Evolutionary conservation across 805 yeast genomes (phyloP).

Genomic region (Candida taoyuanica): DNA sequence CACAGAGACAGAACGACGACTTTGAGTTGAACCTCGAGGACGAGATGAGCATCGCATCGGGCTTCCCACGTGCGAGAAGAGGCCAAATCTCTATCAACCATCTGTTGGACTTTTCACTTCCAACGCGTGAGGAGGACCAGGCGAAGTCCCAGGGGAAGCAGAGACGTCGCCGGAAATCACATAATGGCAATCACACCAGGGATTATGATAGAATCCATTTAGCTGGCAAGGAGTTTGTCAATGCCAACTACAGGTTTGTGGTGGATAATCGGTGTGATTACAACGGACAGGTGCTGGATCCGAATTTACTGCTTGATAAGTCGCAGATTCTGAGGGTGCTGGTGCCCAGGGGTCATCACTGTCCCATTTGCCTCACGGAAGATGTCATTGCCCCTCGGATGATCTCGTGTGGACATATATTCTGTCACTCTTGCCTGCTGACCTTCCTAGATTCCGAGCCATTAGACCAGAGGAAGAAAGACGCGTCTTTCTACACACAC

Average conservation of each 20-base stretch:
- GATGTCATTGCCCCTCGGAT: conserved; percentile 89
- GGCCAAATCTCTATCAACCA: conserved; percentile 57
- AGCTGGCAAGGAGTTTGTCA: conserved; percentile 65
- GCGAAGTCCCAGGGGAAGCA: not conserved
- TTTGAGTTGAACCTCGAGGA: conserved; percentile 32
- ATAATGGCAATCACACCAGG: no score
- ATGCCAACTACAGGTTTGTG: conserved; percentile 79
- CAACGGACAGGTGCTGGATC: conserved; percentile 58
- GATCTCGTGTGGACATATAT: conserved; percentile 91
- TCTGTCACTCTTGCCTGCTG: conserved; percentile 79
- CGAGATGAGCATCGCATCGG: conserved; percentile 29
- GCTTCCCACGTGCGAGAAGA: conserved; percentile 34
- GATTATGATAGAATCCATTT: conserved; percentile 39
- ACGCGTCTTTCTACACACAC: conserved; percentile 25
- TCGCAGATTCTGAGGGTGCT: conserved; percentile 63
- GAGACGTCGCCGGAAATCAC: not conserved
- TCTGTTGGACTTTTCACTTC: conserved; percentile 52
- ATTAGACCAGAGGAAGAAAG: conserved; percentile 29
- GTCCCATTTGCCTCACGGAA: conserved; percentile 89
- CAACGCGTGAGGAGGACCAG: conserved; percentile 31
- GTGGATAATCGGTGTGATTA: conserved; percentile 62
- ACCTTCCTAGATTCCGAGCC: conserved; percentile 57
- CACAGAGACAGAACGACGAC: conserved; percentile 12
- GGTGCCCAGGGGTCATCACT: conserved; percentile 69
- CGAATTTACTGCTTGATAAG: conserved; percentile 66